Percentiles rank a stretch among this genome's conserved stretches.
Conservation (phyloP, 257 asterid species). For the Linderniella brevidens region DNA sequence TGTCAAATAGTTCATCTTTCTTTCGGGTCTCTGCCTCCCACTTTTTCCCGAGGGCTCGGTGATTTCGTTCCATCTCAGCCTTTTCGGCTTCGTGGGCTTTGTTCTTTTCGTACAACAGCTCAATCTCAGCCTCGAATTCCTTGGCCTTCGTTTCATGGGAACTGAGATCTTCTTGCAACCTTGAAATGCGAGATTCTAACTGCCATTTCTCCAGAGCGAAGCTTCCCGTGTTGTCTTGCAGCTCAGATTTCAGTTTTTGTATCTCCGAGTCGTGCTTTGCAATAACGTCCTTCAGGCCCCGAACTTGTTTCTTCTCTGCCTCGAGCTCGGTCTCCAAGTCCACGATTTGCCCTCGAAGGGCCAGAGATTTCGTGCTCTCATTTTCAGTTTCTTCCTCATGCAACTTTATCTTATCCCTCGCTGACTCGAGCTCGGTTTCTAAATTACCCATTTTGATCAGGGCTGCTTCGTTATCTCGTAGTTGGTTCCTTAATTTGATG, state of each 20-base stretch:
- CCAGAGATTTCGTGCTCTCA: constrained; percentile 25
- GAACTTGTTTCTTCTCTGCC: constrained; percentile 18
- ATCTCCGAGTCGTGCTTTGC: constrained; percentile 22
- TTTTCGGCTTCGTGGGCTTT: constrained; percentile 29
- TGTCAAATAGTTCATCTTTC: constrained; percentile 15
- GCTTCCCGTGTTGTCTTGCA: constrained; percentile 25
- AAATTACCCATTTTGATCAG: constrained; percentile 14
- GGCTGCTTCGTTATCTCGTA: constrained; percentile 18
- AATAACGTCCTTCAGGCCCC: constrained; percentile 26
- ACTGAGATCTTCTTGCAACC: constrained; percentile 20
- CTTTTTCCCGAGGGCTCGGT: constrained; percentile 21
- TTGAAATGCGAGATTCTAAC: constrained; percentile 32
- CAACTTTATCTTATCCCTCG: constrained; percentile 24
- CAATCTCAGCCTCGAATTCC: constrained; percentile 26
- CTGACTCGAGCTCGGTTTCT: constrained; percentile 27
- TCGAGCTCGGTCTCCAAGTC: constrained; percentile 32
- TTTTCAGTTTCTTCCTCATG: constrained; percentile 23
- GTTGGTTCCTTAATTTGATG: constrained; percentile 24
- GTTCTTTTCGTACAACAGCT: constrained; percentile 19
- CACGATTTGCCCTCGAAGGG: constrained; percentile 30
- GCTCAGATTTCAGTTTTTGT: constrained; percentile 21
- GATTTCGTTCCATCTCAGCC: constrained; percentile 22
- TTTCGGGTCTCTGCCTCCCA: constrained; percentile 22
- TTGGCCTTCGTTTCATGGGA: constrained; percentile 26
- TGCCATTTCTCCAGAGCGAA: constrained; percentile 36